Conservation (phyloP, 2,329 filamentous ascomycete genomes). For the Emmonsia crescens region DNA sequence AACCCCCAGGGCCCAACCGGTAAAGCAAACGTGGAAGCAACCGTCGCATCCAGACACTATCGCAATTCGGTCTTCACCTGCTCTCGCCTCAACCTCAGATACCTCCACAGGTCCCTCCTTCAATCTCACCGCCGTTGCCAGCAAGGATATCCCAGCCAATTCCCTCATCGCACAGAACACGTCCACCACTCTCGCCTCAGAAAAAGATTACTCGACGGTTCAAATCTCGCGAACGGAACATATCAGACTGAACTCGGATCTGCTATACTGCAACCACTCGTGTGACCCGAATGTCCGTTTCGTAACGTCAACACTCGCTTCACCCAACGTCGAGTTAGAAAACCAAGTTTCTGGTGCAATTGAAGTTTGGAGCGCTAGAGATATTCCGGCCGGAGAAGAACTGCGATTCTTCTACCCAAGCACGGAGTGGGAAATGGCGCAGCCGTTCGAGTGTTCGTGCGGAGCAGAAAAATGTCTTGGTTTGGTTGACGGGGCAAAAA, state of each 20-base stretch:
- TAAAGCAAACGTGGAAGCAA: slow-evolving; percentile 10
- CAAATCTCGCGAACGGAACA: slow-evolving; percentile 48
- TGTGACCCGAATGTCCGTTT: slow-evolving; percentile 57
- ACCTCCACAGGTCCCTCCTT: slow-evolving; percentile 38
- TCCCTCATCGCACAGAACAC: slow-evolving; percentile 55
- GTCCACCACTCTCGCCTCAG: slow-evolving; percentile 30
- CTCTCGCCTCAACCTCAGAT: slow-evolving; percentile 10
- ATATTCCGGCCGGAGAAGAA: slow-evolving; percentile 26
- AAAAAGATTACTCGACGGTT: slow-evolving; percentile 51
- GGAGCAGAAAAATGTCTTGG: slow-evolving; percentile 47
- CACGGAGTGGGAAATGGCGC: slow-evolving; percentile 64
- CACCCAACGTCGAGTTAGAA: slow-evolving; percentile 40
- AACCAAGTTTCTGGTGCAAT: slow-evolving; percentile 9
- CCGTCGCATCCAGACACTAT: slow-evolving; percentile 13
- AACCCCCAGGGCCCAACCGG: not conserved
- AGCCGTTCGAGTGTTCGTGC: slow-evolving; percentile 59
- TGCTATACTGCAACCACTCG: slow-evolving; percentile 58
- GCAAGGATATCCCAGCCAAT: slow-evolving; percentile 47
- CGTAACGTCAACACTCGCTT: slow-evolving; percentile 38
- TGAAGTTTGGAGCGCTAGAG: slow-evolving; percentile 13
- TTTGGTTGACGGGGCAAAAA: slow-evolving; percentile 51
- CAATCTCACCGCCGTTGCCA: slow-evolving; percentile 51
- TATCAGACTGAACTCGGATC: slow-evolving; percentile 53
- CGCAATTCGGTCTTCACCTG: slow-evolving; percentile 9
- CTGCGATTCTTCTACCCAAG: slow-evolving; percentile 61